Evolutionary conservation across 2,329 filamentous ascomycete species (phyloP).

Genomic region (Botrytis deweyae): DNA sequence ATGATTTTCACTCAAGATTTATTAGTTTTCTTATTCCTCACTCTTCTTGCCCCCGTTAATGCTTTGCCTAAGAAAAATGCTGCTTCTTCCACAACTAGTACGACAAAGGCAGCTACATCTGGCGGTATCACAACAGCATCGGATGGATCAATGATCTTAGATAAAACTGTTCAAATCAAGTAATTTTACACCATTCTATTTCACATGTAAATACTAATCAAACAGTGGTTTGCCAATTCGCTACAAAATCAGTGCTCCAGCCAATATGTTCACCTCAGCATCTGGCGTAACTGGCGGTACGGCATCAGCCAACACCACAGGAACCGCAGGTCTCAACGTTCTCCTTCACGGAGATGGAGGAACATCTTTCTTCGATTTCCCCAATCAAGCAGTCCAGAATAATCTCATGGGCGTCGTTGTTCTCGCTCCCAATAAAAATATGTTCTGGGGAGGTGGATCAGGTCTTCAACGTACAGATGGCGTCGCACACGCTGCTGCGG

Average conservation of each 20-base stretch:
- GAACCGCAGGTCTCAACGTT: constrained; percentile 53
- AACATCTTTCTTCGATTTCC: constrained; percentile 72
- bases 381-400: constrained; percentile 73
- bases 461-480: constrained; percentile 55
- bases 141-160: constrained; percentile 56
- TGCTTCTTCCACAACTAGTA: constrained; percentile 12
- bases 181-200: constrained; percentile 37
- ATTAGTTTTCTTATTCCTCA: neutral
- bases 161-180: constrained; percentile 55
- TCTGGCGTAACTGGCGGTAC: constrained; percentile 50
- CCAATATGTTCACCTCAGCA: constrained; percentile 51
- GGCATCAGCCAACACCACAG: constrained; percentile 36
- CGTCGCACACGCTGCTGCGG: constrained; percentile 54
- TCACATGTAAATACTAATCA: neutral
- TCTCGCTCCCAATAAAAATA: constrained; percentile 54
- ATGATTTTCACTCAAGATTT: constrained; percentile 20
- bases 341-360: constrained; percentile 61
- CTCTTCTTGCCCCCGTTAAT: constrained; percentile 23
- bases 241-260: constrained; percentile 56
- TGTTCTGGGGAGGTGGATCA: constrained; percentile 57
- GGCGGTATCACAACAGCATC: constrained; percentile 41
- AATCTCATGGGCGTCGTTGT: constrained; percentile 74
- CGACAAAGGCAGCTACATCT: constrained; percentile 21
- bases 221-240: constrained; percentile 52
- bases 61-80: constrained; percentile 30